Base-by-base conservation (phyloP, 768 basidiomycete species). In the Hydnomerulius pinastri region DNA sequence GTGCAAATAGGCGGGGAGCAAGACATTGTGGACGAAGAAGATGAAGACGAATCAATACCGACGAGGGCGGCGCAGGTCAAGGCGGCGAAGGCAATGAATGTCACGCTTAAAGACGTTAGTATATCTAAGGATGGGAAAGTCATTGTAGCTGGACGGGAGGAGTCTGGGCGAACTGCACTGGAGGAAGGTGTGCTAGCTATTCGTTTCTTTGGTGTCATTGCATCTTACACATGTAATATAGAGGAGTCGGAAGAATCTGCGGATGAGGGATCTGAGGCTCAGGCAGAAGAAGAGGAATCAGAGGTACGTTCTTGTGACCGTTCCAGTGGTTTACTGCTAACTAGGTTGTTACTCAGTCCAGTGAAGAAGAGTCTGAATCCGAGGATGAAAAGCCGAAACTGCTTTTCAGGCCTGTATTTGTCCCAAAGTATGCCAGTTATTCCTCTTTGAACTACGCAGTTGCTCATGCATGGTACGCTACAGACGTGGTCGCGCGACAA, bases 351-450 rank as follows among this genome's bases (percentile, higher is more conserved):
- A 23, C 39, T 37, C 51, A 92, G 87, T 90, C 90, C 30, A 92
- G 90, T 68, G 92, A 95, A 73, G 93, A 95, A 69, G 85, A 84
- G 43, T 88, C 85, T 0, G 81, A 77, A 35, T 75, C 73, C n/a
- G 90, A 92, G 61, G 90, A 90, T 50, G 84, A 86, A 65, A 75
- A 81, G 37, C 81, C 84, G 4, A 87, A 89, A 66, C 72, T 83
- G 6, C 82, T 86, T 55, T 93, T 96, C 69, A 78, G 95, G 55
- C 97, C 97, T 2, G 89, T 96, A 1, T 99, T 98, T 67, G 82
- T 98, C 15, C 90, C 90, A 47, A 98, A 98, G 95, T 95, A 64
- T 51, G 87, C 71, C 42, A 2, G 29, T 25, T 24, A 20, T 15
- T 17, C 9, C 17, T 55, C 30, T 40, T 43, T 39, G 12, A 40